These are phyloP conservation scores for Paulownia fortunei DNA, from an alignment of 257 asterid genomes.

Conservation along the genomic window DNA sequence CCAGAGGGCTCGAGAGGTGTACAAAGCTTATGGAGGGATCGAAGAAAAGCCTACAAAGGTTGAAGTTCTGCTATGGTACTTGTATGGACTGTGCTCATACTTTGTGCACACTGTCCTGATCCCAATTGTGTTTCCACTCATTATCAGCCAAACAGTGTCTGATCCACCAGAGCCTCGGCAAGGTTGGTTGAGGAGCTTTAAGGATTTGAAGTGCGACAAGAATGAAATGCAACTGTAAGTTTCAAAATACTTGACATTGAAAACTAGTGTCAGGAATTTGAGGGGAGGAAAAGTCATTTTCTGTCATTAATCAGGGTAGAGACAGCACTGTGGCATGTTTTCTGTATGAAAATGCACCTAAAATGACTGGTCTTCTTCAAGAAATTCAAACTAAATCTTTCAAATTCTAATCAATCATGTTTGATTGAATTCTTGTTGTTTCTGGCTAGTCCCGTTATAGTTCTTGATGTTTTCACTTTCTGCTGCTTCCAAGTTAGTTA, in stretches of 20 bases:
- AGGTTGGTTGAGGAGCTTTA: conserved; percentile 66
- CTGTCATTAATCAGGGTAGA: background rate
- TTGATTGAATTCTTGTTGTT: background rate
- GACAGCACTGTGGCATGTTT: too few relatives aligned
- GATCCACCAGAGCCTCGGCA: conserved; percentile 57
- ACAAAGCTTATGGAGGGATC: conserved; percentile 44
- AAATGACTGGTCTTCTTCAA: background rate
- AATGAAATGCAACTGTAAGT: conserved; percentile 75
- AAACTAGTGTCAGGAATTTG: background rate
- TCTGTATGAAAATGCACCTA: too few relatives aligned
- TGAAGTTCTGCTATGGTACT: conserved; percentile 72
- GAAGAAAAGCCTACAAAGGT: conserved; percentile 67
- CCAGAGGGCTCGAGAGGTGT: conserved; percentile 48
- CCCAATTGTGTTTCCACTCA: conserved; percentile 81
- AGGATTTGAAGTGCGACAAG: conserved; percentile 56
- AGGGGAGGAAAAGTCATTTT: background rate
- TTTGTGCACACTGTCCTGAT: conserved; percentile 74
- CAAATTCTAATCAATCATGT: background rate
- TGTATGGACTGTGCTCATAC: conserved; percentile 83
- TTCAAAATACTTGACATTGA: background rate
- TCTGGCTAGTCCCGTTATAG: background rate
- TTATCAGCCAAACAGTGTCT: conserved; percentile 72
- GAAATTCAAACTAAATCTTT: background rate
- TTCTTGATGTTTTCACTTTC: background rate
- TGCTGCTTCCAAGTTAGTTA: too few relatives aligned